Evolutionary conservation across 768 basidiomycete species (phyloP).

Genomic region (Austroboletus festivus): DNA sequence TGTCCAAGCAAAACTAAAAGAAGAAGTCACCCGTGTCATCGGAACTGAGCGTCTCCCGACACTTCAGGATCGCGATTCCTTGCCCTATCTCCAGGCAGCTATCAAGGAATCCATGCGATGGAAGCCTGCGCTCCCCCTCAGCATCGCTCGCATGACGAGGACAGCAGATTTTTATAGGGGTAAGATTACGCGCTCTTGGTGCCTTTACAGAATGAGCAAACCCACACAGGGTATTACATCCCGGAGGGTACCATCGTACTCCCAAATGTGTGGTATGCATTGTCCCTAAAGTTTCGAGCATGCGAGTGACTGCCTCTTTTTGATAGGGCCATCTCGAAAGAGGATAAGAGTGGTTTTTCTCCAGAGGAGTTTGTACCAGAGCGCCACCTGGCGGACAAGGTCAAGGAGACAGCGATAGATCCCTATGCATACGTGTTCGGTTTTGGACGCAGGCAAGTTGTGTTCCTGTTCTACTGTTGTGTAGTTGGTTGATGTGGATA

Average conservation of each 20-base stretch:
- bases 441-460: constrained; percentile 9
- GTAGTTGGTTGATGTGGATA: no score
- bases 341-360: constrained; percentile 15
- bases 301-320: background rate
- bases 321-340: constrained; percentile 16
- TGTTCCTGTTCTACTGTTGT: no score
- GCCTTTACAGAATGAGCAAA: no score
- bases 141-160: constrained; percentile 12
- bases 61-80: constrained; percentile 25
- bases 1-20: constrained; percentile 50
- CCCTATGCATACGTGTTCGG: constrained; percentile 12
- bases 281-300: background rate
- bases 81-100: constrained; percentile 52
- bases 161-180: constrained; percentile 10
- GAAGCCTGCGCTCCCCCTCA: constrained; percentile 9
- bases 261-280: no score
- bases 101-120: constrained; percentile 29
- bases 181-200: no score
- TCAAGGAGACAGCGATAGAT: constrained; percentile 8
- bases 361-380: constrained; percentile 14
- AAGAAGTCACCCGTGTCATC: constrained; percentile 50
- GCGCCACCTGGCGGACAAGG: no score
- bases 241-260: no score
- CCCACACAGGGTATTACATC: no score
- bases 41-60: constrained; percentile 45